Conservation (phyloP, 108 stramenopile genomes). For the Nitzschia putrida region DNA sequence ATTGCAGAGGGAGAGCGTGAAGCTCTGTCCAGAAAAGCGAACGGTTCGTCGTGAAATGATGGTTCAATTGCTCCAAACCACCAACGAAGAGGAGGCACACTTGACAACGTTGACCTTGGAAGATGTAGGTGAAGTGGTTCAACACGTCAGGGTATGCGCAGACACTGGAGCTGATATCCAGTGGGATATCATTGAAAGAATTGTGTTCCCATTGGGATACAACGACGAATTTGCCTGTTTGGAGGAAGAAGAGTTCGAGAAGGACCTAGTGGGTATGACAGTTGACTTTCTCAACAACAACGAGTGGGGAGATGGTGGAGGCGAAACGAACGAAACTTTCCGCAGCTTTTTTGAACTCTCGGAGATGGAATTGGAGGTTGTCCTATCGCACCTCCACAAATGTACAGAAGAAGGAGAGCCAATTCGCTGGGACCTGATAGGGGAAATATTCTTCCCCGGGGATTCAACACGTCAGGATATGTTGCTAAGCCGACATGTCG, state of each 20-base stretch:
- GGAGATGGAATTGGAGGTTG: background rate
- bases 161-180: conserved; percentile 1
- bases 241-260: background rate
- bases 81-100: conserved; percentile 67
- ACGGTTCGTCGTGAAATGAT: conserved; percentile 70
- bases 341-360: background rate
- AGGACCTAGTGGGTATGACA: background rate
- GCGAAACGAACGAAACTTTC: background rate
- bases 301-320: conserved; percentile 1
- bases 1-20: conserved; percentile 72
- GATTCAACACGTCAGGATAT: conserved; percentile 1
- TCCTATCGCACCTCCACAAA: conserved; percentile 1
- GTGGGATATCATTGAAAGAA: conserved; percentile 8
- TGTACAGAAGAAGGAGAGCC: background rate
- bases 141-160: background rate
- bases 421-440: conserved; percentile 13
- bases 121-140: conserved; percentile 20
- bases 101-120: conserved; percentile 78
- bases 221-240: background rate
- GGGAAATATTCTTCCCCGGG: conserved; percentile 7
- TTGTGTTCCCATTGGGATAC: conserved; percentile 15
- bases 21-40: conserved; percentile 63
- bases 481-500: background rate
- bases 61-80: conserved; percentile 64
- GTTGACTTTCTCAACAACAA: background rate